A percentile compares a stretch with the other conserved stretches of the same genome.
Evolutionary conservation across 768 basidiomycete species (phyloP).

Genomic region (Kwoniella sp.): DNA sequence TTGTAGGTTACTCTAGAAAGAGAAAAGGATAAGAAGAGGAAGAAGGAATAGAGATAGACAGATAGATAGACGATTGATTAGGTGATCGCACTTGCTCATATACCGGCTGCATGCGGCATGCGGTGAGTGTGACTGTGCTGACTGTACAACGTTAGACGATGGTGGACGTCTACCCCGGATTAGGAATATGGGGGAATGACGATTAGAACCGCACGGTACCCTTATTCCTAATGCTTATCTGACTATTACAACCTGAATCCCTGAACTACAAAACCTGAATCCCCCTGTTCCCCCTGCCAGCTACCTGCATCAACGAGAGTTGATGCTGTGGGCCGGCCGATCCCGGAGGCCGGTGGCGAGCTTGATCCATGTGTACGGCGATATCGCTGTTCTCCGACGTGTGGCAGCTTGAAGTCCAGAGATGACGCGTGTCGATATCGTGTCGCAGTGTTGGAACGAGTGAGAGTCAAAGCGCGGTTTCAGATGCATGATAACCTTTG

Average conservation of each 20-base stretch:
- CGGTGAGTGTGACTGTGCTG: not conserved
- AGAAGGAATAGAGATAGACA: not conserved
- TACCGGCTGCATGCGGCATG: too few species aligned
- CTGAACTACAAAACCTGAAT: not conserved
- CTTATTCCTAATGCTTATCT: not conserved
- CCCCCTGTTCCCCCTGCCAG: too few species aligned
- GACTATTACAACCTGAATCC: not conserved
- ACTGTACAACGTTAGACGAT: not conserved
- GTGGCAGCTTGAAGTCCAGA: not conserved
- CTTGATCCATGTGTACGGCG: not conserved
- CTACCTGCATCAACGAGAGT: too few species aligned
- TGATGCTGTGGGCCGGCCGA: not conserved
- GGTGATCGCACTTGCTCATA: not conserved
- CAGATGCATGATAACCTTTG: too few species aligned
- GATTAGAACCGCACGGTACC: not conserved
- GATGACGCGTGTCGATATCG: conserved; percentile 1
- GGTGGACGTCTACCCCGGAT: not conserved
- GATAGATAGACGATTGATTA: conserved; percentile 1
- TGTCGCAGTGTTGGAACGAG: not conserved
- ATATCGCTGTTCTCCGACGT: not conserved
- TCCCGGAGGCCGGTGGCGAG: not conserved
- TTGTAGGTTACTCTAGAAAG: not conserved
- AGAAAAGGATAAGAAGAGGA: not conserved
- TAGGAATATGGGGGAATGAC: conserved; percentile 1
- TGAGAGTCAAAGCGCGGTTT: not conserved